Conservation (phyloP, 1,284 basidiomycete species). For the Sphagnurus paluster region DNA sequence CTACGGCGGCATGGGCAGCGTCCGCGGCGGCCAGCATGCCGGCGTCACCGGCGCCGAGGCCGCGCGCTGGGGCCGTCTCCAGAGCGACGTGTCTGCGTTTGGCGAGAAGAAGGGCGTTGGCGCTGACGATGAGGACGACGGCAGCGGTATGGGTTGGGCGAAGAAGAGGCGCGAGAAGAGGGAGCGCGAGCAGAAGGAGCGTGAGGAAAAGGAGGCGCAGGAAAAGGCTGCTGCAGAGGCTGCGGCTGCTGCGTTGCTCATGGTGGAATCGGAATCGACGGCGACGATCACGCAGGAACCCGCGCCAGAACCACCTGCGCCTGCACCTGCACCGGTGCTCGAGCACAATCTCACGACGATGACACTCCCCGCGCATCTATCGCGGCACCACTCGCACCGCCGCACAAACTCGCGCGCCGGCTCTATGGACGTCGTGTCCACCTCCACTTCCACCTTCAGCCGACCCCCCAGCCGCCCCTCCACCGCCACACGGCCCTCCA, state of each 20-base stretch:
- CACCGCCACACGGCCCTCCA: too few species aligned
- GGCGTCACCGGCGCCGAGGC: constrained; percentile 29
- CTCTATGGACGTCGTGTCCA: too few species aligned
- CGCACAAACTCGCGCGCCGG: too few species aligned
- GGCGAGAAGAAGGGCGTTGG: constrained; percentile 18
- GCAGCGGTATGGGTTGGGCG: constrained; percentile 75
- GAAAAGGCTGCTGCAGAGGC: constrained; percentile 27
- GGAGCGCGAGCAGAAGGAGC: constrained; percentile 45
- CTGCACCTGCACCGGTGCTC: neutral
- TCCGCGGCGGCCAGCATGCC: constrained; percentile 42
- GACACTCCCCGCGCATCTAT: constrained; percentile 12
- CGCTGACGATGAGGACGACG: constrained; percentile 54
- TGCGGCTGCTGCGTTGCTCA: neutral
- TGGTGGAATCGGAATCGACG: constrained; percentile 6
- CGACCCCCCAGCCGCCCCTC: too few species aligned
- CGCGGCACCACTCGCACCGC: constrained; percentile 12
- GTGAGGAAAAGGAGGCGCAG: constrained; percentile 35
- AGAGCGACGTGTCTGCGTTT: constrained; percentile 28
- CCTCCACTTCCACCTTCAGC: too few species aligned
- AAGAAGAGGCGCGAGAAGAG: constrained; percentile 55
- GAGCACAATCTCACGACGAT: constrained; percentile 21
- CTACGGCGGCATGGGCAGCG: constrained; percentile 81
- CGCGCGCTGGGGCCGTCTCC: constrained; percentile 40
- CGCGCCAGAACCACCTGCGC: neutral
- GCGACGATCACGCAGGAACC: too few species aligned